phyloP scores from a whole-genome alignment of 2,329 filamentous ascomycete species.

The Colletotrichum phormii region DNA sequence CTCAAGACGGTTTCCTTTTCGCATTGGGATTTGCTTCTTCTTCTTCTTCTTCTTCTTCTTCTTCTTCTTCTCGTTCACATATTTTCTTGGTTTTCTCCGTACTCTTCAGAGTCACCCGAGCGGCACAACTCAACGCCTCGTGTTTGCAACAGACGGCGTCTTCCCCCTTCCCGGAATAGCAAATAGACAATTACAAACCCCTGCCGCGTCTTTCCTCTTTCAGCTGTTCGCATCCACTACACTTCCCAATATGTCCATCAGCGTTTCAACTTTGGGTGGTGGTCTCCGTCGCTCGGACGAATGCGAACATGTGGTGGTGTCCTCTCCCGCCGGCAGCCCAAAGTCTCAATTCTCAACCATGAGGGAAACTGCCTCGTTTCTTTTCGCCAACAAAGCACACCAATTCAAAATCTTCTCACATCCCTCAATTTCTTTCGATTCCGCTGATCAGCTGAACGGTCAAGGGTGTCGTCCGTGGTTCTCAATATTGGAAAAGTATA shows the following conservation, averaged over 20 bases:
- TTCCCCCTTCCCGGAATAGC: slow-evolving; percentile 20
- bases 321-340: background rate
- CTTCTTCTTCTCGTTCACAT: background rate
- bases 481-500: background rate
- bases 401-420: background rate
- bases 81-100: background rate
- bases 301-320: slow-evolving; percentile 3
- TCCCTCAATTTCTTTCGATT: too few relatives aligned
- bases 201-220: slow-evolving; percentile 22
- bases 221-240: slow-evolving; percentile 23
- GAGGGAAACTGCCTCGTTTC: background rate
- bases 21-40: background rate
- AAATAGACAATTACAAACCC: slow-evolving; percentile 31
- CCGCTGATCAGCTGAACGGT: background rate
- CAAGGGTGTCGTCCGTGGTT: background rate
- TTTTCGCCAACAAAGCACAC: background rate
- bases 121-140: background rate
- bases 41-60: background rate
- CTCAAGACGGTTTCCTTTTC: background rate
- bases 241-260: slow-evolving; percentile 26
- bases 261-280: slow-evolving; percentile 26
- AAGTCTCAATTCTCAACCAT: background rate
- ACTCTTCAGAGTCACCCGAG: slow-evolving; percentile 2
- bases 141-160: slow-evolving; percentile 10
- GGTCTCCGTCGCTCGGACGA: slow-evolving; percentile 16